These are phyloP conservation scores for Catenaria anguillulae DNA, from an alignment of 371 early-diverging fungal genomes.

Conservation along the genomic window DNA sequence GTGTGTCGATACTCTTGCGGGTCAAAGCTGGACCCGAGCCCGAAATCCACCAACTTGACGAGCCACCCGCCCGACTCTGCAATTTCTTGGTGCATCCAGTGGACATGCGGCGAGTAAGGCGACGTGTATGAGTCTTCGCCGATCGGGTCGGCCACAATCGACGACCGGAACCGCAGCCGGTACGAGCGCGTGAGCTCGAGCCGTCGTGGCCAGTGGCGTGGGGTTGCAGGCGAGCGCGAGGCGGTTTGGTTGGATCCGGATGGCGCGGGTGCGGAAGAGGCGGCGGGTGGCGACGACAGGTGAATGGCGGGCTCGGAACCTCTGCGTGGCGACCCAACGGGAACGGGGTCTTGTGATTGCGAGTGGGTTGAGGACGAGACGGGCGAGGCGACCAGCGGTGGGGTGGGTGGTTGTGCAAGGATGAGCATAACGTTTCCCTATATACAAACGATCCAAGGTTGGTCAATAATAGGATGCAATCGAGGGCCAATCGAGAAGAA, in stretches of 20 bases:
- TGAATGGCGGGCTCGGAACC: not conserved
- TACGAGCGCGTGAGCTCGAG: not conserved
- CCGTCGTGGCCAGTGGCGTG: not conserved
- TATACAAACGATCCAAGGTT: too few species aligned
- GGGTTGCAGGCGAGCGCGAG: not conserved
- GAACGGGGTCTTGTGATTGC: not conserved
- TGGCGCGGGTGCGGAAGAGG: too few species aligned
- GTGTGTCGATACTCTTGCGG: constrained; percentile 2
- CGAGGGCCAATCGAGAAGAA: too few species aligned
- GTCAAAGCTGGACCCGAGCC: not conserved
- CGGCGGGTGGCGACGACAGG: too few species aligned
- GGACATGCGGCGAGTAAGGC: not conserved
- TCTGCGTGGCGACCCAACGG: not conserved
- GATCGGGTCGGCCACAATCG: not conserved
- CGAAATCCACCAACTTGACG: not conserved
- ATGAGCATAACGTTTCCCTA: constrained; percentile 1
- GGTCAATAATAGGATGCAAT: too few species aligned
- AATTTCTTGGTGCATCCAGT: constrained; percentile 1
- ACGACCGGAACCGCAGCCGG: not conserved
- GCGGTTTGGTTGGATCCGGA: not conserved
- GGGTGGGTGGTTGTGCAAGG: not conserved
- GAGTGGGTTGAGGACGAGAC: too few species aligned
- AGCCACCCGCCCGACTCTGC: not conserved
- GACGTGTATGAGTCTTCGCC: not conserved
- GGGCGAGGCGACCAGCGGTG: not conserved